Percentiles rank a stretch among this genome's conserved stretches.
These are phyloP conservation scores for Aureoboletus auriporus DNA, from an alignment of 768 basidiomycete genomes.

Conservation along the genomic window DNA sequence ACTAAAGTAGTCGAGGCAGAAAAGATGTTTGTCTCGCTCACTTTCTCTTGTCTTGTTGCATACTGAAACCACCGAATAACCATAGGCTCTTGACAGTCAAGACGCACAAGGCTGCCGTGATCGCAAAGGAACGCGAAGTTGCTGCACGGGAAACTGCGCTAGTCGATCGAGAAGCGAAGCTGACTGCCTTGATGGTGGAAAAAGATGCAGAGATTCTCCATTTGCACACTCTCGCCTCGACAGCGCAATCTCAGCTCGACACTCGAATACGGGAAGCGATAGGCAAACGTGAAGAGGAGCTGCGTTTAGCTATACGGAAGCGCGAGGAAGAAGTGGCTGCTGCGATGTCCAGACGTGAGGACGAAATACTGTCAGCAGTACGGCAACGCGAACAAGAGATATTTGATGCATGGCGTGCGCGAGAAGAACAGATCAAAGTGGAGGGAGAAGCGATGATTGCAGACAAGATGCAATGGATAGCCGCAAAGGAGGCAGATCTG, in stretches of 20 bases:
- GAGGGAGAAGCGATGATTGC: constrained; percentile 43
- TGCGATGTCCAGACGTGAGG: constrained; percentile 62
- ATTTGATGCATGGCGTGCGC: constrained; percentile 50
- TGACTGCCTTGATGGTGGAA: constrained; percentile 43
- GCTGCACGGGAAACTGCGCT: constrained; percentile 51
- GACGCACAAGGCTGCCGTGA: constrained; percentile 50
- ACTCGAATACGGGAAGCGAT: constrained; percentile 54
- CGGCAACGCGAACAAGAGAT: constrained; percentile 60
- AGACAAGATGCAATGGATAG: constrained; percentile 45
- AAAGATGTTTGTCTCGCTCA: constrained; percentile 53
- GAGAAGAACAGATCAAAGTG: constrained; percentile 47
- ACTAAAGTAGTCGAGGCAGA: constrained; percentile 73
- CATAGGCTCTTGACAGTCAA: constrained; percentile 63
- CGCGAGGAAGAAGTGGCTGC: constrained; percentile 68
- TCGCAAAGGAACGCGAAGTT: constrained; percentile 64
- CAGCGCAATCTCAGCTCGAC: constrained; percentile 40
- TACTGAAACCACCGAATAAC: background rate
- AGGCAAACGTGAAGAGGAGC: constrained; percentile 60
- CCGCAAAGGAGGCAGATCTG: constrained; percentile 50
- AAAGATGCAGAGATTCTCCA: constrained; percentile 62
- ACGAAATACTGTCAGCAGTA: constrained; percentile 69
- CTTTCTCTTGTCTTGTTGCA: background rate
- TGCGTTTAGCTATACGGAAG: constrained; percentile 58
- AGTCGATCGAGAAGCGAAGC: constrained; percentile 50
- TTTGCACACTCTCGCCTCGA: constrained; percentile 40